These are phyloP conservation scores for Pyrenophora tritici-repentis DNA, from an alignment of 2,329 filamentous ascomycete species.

Conservation along the genomic window DNA sequence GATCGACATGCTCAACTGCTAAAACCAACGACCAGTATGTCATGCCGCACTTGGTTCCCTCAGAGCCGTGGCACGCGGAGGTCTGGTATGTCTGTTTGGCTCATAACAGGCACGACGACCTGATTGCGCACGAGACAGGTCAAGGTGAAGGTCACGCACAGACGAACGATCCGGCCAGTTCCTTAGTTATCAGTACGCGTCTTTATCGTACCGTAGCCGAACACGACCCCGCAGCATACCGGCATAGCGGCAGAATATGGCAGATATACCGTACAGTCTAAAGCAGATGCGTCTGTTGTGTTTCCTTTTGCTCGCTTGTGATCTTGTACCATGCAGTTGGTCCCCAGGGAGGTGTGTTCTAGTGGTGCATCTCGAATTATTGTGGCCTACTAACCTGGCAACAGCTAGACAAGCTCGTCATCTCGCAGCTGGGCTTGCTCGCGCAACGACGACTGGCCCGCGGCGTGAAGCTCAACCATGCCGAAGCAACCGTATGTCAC, in stretches of 20 bases:
- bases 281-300: not conserved
- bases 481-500: slow-evolving; percentile 75
- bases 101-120: not conserved
- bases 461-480: slow-evolving; percentile 86
- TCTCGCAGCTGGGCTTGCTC: slow-evolving; percentile 84
- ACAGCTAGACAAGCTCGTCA: slow-evolving; percentile 94
- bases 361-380: not conserved
- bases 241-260: not conserved
- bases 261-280: not conserved
- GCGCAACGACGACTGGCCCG: slow-evolving; percentile 87
- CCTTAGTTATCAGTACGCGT: slow-evolving; percentile 17
- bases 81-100: slow-evolving; percentile 1
- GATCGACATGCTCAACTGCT: slow-evolving; percentile 1
- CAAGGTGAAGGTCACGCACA: not conserved
- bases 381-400: slow-evolving; percentile 25
- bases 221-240: slow-evolving; percentile 13
- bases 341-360: slow-evolving; percentile 44
- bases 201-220: slow-evolving; percentile 19
- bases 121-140: not conserved
- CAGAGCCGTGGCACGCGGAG: not conserved
- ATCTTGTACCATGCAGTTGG: slow-evolving; percentile 40
- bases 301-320: not conserved
- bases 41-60: slow-evolving; percentile 2
- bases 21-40: not conserved
- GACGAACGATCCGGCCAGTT: slow-evolving; percentile 2